Base-by-base conservation (phyloP, 2,329 filamentous ascomycete species). In the Chaetothyriales sp. region DNA sequence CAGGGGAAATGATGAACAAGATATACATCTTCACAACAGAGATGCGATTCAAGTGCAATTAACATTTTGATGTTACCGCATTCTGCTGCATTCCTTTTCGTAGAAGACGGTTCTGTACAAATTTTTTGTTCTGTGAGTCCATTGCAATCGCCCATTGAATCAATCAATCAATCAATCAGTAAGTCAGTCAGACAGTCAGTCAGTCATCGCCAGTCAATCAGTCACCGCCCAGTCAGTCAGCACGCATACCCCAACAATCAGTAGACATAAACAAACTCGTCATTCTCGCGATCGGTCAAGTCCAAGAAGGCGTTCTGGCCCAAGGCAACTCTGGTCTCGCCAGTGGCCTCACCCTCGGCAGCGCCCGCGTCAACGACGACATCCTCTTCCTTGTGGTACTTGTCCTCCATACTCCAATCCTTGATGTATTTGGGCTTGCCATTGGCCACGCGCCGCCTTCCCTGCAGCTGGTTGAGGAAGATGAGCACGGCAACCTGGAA, bases 281-380 rank as follows among this genome's bases (percentile, higher is more conserved):
- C 79, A 57, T 84, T 84, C 66, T 79, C 67, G 18, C 74, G 65
- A 62, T 84, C 81, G 0, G 80, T 82, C 56, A 82, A 57, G 64
- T 84, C 81, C 55, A 75, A 62, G 47, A 77, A 75, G 53, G 49
- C 57, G 32, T 63, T 51, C 36, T 62, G 56, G 12, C 53, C 59
- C 48, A 58, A 32, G 4, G 53, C 36, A 61, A 59, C 49, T 55
- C 15, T 51, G 54, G 2, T 57, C 59, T 18, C 54, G 51, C 22
- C 63, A 39, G 32, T 4, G 58, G 4, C 59, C 54, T 4, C 50
- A 56, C 53, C 58, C 54, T 57, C 58, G 18, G 62, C 65, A 8
- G 61, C 65, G 22, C 69, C 66, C 20, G 61, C 53, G 49, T 56
- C 50, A 12, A 52, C 49, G 3, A 53, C 53, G 32, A 39, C 32